A percentile compares a stretch with the other conserved stretches of the same genome.
phyloP scores from a whole-genome alignment of 495 filamentous ascomycete species.

The Tuber magnatum region DNA sequence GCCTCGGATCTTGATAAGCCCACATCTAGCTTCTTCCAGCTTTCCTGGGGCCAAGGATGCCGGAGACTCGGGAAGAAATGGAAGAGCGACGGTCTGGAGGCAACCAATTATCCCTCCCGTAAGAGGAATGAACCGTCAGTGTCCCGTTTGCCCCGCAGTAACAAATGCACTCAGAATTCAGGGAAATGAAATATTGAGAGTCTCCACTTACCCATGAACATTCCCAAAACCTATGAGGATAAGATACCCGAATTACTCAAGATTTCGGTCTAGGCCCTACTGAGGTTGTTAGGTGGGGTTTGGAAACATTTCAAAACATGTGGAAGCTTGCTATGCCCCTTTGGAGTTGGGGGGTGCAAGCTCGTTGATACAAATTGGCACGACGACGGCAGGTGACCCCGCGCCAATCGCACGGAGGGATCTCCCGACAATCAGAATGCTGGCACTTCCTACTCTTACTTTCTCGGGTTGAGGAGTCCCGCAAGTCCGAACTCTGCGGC shows the following conservation, averaged over 20 bases:
- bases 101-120: constrained; percentile 64
- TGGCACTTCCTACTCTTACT: constrained; percentile 59
- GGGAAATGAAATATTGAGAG: too few species aligned
- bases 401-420: constrained; percentile 75
- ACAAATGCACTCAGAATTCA: too few species aligned
- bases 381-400: constrained; percentile 79
- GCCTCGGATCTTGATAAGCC: constrained; percentile 68
- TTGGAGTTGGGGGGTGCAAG: constrained; percentile 73
- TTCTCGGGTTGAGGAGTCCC: constrained; percentile 66
- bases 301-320: neutral
- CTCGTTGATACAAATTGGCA: constrained; percentile 92
- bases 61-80: constrained; percentile 74
- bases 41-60: constrained; percentile 68
- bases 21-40: constrained; percentile 53
- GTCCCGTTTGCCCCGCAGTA: constrained; percentile 44
- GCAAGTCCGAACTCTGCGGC: constrained; percentile 70
- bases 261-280: constrained; percentile 84
- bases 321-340: constrained; percentile 57
- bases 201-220: constrained; percentile 73
- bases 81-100: constrained; percentile 58
- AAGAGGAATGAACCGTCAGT: constrained; percentile 77
- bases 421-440: constrained; percentile 63
- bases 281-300: constrained; percentile 6
- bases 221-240: constrained; percentile 71
- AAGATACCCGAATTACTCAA: constrained; percentile 90